phyloP scores from a whole-genome alignment of 495 filamentous ascomycete species.

The Rhypophila decipiens region DNA sequence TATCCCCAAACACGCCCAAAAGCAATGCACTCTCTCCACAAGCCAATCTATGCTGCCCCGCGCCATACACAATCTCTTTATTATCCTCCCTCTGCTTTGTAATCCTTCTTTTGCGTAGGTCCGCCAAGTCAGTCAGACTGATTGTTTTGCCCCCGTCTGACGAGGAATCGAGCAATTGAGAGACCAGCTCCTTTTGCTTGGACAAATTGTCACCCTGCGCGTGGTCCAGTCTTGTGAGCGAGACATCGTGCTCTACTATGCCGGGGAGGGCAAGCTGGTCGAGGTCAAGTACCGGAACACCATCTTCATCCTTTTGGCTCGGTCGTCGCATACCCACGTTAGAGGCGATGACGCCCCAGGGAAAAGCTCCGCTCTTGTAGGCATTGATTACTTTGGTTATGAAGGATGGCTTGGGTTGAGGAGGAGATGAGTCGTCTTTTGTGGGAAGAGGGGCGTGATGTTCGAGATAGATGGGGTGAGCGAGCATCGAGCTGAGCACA shows the following conservation, averaged over 20 bases:
- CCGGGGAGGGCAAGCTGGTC: slow-evolving; percentile 23
- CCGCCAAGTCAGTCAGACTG: slow-evolving; percentile 14
- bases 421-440: background rate
- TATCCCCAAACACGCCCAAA: slow-evolving; percentile 9
- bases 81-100: slow-evolving; percentile 17
- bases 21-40: slow-evolving; percentile 14
- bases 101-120: slow-evolving; percentile 8
- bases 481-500: slow-evolving; percentile 9
- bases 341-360: slow-evolving; percentile 2
- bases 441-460: background rate
- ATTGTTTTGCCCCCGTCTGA: slow-evolving; percentile 12
- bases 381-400: background rate
- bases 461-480: slow-evolving; percentile 18
- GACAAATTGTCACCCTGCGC: slow-evolving; percentile 19
- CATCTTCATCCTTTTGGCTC: slow-evolving; percentile 15
- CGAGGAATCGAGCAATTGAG: slow-evolving; percentile 9
- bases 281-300: slow-evolving; percentile 17
- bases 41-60: slow-evolving; percentile 5
- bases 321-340: slow-evolving; percentile 15
- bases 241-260: slow-evolving; percentile 31
- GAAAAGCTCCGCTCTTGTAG: slow-evolving; percentile 2
- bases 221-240: slow-evolving; percentile 22
- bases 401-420: background rate
- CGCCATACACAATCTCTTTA: slow-evolving; percentile 6
- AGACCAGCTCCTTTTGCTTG: slow-evolving; percentile 15